phyloP scores from a whole-genome alignment of 345 rosid genomes.

The Laguncularia racemosa region DNA sequence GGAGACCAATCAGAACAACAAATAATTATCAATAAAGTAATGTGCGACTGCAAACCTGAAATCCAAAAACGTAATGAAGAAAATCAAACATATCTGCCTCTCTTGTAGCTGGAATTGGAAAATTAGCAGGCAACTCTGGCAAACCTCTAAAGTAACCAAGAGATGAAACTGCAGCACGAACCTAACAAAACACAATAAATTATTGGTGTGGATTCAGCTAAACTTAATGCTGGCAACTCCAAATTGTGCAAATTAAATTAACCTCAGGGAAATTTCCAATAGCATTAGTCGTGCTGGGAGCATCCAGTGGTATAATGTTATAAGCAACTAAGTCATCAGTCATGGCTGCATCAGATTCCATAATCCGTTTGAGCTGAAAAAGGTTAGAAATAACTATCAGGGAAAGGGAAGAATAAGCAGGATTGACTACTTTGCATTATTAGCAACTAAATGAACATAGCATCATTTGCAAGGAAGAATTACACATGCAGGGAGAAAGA shows the following conservation, averaged over 20 bases:
- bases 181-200: conserved; percentile 30
- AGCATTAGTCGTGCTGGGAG: conserved; percentile 62
- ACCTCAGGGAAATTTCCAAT: conserved; percentile 78
- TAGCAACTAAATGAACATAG: too few relatives aligned
- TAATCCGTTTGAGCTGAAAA: conserved; percentile 70
- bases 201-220: too few relatives aligned
- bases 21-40: background rate
- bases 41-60: conserved; percentile 57
- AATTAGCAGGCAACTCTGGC: conserved; percentile 67
- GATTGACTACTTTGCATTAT: background rate
- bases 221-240: too few relatives aligned
- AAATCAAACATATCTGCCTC: conserved; percentile 76
- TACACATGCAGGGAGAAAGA: too few relatives aligned
- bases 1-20: background rate
- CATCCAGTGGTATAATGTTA: conserved; percentile 83
- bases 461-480: too few relatives aligned
- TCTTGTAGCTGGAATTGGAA: conserved; percentile 61
- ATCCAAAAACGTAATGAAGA: conserved; percentile 83
- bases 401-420: background rate
- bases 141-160: conserved; percentile 59
- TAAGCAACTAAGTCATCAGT: conserved; percentile 87
- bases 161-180: conserved; percentile 70
- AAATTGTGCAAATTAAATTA: conserved; percentile 4
- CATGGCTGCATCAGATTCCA: conserved; percentile 92
- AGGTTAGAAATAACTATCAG: background rate